These are phyloP conservation scores for Chondrostereum purpureum DNA, from an alignment of 1,284 basidiomycete species.

Conservation along the genomic window DNA sequence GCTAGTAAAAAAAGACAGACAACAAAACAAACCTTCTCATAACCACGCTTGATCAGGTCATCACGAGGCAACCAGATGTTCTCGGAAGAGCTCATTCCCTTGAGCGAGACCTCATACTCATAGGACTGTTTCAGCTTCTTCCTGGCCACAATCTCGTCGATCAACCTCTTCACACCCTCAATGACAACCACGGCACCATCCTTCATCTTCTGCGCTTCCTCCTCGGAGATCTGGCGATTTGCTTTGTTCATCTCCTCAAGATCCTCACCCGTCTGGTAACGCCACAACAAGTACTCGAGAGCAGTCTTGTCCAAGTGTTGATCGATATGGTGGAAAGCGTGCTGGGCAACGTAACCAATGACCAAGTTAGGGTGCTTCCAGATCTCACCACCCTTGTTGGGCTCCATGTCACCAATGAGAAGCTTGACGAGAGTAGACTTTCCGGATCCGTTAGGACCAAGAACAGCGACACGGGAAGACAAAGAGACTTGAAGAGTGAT, in stretches of 20 bases:
- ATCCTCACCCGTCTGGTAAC: conserved; percentile 99
- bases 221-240: conserved; percentile 79
- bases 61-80: conserved; percentile 97
- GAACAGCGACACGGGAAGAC: conserved; percentile 93
- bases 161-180: conserved; percentile 91
- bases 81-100: conserved; percentile 87
- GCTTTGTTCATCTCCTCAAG: conserved; percentile 94
- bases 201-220: conserved; percentile 95
- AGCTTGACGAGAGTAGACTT: conserved; percentile 99
- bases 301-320: conserved; percentile 97
- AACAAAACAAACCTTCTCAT: conserved; percentile 70
- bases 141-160: conserved; percentile 86
- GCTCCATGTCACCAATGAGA: conserved; percentile 95
- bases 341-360: conserved; percentile 97
- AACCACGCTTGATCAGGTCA: conserved; percentile 94
- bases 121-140: conserved; percentile 99
- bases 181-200: conserved; percentile 82
- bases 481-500: conserved; percentile 95
- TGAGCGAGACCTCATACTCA: conserved; percentile 96
- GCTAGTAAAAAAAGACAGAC: conserved; percentile 7
- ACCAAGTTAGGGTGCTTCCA: conserved; percentile 99
- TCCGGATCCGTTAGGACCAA: conserved; percentile 96
- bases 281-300: conserved; percentile 98
- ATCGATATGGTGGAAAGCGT: conserved; percentile 99
- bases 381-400: conserved; percentile 93